Percentiles rank a stretch among this genome's conserved stretches.
Conservation (phyloP, 768 basidiomycete species). For the Termitomyces sp. region DNA sequence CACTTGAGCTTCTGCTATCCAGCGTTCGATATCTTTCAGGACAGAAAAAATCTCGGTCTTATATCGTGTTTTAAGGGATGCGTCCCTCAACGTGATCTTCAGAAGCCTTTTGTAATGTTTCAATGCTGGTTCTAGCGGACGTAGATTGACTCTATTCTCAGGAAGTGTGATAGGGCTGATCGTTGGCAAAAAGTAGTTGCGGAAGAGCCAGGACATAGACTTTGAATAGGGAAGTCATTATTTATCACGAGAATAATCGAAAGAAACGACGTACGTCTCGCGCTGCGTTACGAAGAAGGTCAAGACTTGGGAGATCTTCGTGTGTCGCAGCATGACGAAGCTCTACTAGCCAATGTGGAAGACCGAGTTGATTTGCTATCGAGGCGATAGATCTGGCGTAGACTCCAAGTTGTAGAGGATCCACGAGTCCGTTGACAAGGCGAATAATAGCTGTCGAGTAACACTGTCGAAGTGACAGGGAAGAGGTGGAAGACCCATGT, state of each 20-base stretch:
- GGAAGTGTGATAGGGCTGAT: conserved; percentile 45
- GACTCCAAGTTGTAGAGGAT: conserved; percentile 83
- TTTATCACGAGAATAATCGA: not conserved
- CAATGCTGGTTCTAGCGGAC: conserved; percentile 63
- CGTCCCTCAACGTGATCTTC: conserved; percentile 61
- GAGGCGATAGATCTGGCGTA: conserved; percentile 90
- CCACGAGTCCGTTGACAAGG: conserved; percentile 92
- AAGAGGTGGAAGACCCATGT: conserved; percentile 19
- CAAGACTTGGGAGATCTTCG: conserved; percentile 86
- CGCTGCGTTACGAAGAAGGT: conserved; percentile 71
- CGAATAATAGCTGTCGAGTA: conserved; percentile 81
- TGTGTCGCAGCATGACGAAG: conserved; percentile 94
- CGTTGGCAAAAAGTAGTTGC: conserved; percentile 81
- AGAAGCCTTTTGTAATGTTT: conserved; percentile 67
- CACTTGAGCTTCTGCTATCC: conserved; percentile 71
- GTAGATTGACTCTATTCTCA: conserved; percentile 29
- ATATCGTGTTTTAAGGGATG: conserved; percentile 46
- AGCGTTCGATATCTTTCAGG: conserved; percentile 65
- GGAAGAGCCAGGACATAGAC: conserved; percentile 80
- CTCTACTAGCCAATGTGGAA: conserved; percentile 89
- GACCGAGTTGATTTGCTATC: conserved; percentile 79
- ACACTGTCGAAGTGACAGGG: conserved; percentile 61
- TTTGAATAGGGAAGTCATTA: conserved; percentile 23
- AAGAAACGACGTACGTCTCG: conserved; percentile 45
- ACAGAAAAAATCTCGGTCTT: conserved; percentile 44